These are phyloP conservation scores for Terana coerulea DNA, from an alignment of 768 basidiomycete genomes.

Conservation along the genomic window DNA sequence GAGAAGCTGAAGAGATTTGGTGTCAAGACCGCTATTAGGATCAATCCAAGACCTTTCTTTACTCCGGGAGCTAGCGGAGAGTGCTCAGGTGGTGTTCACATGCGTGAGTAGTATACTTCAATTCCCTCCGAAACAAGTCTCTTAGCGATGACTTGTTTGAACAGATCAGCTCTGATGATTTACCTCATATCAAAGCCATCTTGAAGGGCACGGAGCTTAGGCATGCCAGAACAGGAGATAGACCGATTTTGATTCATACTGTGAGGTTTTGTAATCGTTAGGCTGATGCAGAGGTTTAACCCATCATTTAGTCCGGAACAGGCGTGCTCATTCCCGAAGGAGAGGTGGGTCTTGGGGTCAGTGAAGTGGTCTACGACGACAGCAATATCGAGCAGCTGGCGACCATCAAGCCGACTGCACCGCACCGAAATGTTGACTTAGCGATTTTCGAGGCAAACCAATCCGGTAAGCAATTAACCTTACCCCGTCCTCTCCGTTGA, in stretches of 20 bases:
- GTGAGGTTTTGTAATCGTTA: not conserved
- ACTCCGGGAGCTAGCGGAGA: constrained; percentile 35
- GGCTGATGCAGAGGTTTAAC: not conserved
- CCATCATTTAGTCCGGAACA: not conserved
- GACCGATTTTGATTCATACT: constrained; percentile 57
- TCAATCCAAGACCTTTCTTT: constrained; percentile 30
- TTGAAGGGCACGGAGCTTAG: constrained; percentile 50
- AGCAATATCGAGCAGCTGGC: constrained; percentile 40
- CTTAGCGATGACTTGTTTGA: not conserved
- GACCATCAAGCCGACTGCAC: constrained; percentile 37
- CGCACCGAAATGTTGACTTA: constrained; percentile 47
- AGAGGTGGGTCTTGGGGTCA: constrained; percentile 31
- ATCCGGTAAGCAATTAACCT: no score
- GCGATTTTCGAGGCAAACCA: constrained; percentile 42
- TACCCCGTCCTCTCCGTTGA: not conserved
- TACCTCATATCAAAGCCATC: constrained; percentile 40
- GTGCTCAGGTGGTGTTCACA: constrained; percentile 37
- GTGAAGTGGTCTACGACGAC: constrained; percentile 44
- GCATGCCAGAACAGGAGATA: constrained; percentile 37
- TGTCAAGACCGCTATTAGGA: constrained; percentile 20
- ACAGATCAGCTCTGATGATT: constrained; percentile 45
- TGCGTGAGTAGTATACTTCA: constrained; percentile 2
- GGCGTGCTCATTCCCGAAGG: constrained; percentile 44
- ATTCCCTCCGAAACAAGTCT: not conserved
- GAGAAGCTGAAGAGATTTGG: constrained; percentile 20